Base-by-base conservation (phyloP, 2,329 filamentous ascomycete species). In the Scedosporium apiospermum region DNA sequence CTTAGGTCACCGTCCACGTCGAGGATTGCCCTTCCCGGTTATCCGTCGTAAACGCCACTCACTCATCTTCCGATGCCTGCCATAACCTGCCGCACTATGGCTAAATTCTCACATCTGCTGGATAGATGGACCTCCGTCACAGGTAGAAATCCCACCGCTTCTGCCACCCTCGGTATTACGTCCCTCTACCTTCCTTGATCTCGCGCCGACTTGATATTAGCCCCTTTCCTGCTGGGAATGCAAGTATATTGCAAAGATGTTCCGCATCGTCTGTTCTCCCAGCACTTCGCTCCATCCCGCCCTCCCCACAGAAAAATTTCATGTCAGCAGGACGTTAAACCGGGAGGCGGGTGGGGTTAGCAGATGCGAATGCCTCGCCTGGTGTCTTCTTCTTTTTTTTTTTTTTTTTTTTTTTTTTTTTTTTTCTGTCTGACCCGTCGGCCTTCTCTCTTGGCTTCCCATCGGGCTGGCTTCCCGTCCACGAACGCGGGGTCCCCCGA, bases 21-120 rank as follows among this genome's bases (percentile, higher is more conserved):
- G 16, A 49, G 44, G 44, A 23, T 49, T 49, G 6, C 51, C 21
- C 23, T 55, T 55, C 51, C 51, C 51, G 51, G 51, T 55, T 21
- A 55, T 55, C 51, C 51, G 51, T 55, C 16, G 27, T 23, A 55
- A 55, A 23, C 51, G 51, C 51, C 51, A 30, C 51, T 23, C 2
- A 6, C 21, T 6, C 18, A 55, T 55, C 51, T 55, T 14, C 18
- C 23, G 21, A 23, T 26, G 51, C 51, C 51, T 55, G 51, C 51
- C 51, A 55, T 55, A 55, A 55, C 51, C 12, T 55, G 51, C 51
- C 51, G 51, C 51, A 55, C 51, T 55, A 55, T 55, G 51, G 51
- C 23, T 55, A 55, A 55, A 55, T 55, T 55, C 51, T 23, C 23
- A 6, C 21, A 23, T 55, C 51, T 55, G 51, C 51, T 55, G 51